phyloP scores from a whole-genome alignment of 176 grass and related monocot genomes.

The Triticum urartu region DNA sequence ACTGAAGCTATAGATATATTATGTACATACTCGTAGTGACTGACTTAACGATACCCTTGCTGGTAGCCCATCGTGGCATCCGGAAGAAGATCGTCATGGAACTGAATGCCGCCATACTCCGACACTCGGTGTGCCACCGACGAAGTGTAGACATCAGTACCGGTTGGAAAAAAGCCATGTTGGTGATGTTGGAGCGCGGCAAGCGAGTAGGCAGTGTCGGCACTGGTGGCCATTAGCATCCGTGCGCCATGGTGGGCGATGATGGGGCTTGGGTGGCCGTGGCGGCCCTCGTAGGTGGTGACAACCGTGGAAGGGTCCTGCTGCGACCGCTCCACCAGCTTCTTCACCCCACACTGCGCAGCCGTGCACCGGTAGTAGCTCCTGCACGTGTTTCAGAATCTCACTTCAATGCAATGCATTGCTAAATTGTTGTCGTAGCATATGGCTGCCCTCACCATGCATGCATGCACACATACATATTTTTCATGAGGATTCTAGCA shows the following conservation, averaged over 20 bases:
- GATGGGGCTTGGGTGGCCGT: conserved; percentile 54
- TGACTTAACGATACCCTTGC: neutral
- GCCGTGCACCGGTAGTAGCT: conserved; percentile 93
- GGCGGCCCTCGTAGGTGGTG: conserved; percentile 88
- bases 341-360: conserved; percentile 76
- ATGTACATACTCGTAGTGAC: neutral
- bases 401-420: neutral
- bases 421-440: neutral
- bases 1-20: neutral
- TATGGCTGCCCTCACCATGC: too few relatives aligned
- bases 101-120: neutral
- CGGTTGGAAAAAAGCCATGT: neutral
- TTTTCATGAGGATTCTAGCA: too few relatives aligned
- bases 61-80: neutral
- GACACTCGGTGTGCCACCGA: neutral
- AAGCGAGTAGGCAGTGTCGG: neutral
- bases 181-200: neutral
- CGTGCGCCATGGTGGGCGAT: conserved; percentile 8
- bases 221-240: neutral
- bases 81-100: conserved; percentile 40
- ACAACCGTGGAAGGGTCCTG: conserved; percentile 65
- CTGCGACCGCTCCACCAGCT: conserved; percentile 71
- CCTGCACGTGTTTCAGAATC: conserved; percentile 29
- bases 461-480: neutral
- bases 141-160: neutral